Base-by-base conservation (phyloP, 495 filamentous ascomycete species). In the Annulohypoxylon moriforme region DNA sequence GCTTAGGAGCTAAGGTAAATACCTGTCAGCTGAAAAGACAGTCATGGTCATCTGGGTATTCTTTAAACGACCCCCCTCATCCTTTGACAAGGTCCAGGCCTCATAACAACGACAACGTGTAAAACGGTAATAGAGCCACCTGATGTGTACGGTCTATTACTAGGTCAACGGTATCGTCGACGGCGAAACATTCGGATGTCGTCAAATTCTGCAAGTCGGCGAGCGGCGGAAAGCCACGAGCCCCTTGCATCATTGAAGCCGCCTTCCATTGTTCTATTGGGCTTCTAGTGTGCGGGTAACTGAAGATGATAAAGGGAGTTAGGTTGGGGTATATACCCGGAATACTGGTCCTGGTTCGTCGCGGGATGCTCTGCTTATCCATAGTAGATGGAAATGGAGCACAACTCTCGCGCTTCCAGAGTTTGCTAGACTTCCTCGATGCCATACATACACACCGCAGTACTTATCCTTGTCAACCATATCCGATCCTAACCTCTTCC, bases 151-250 rank as follows among this genome's bases (percentile, higher is more conserved):
- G 52, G 36, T 55, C 50, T 55, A 33, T 29, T 29, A 34, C 46
- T 42, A 52, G 27, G 34, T 24, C 47, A 40, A 33, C 22, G 56
- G 44, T 10, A 69, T 52, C 34, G 18, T 40, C 36, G 20, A 36
- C 16, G 20, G 20, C 47, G 25, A 36, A 62, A 36, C 44, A 64
- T 46, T 68, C 34, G 53, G 36, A 62, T 64, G 60, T 60, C 61
- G 62, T 58, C 61, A 62, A 64, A 69, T 18, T 20, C 67, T 74
- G 67, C 67, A 67, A 24, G 66, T 36, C 60, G 67, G 71, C 67
- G 67, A 67, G 57, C 61, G 34, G 58, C 71, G 57, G 61, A 47
- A 67, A 74, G 61, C 66, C 71, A 70, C 55, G 71, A 74, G 67
- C 52, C 67, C 67, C 67, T 70, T 74, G 67, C 71, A 70, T 74